phyloP scores from a whole-genome alignment of 441 rosid genomes.

The Corymbia citriodora region DNA sequence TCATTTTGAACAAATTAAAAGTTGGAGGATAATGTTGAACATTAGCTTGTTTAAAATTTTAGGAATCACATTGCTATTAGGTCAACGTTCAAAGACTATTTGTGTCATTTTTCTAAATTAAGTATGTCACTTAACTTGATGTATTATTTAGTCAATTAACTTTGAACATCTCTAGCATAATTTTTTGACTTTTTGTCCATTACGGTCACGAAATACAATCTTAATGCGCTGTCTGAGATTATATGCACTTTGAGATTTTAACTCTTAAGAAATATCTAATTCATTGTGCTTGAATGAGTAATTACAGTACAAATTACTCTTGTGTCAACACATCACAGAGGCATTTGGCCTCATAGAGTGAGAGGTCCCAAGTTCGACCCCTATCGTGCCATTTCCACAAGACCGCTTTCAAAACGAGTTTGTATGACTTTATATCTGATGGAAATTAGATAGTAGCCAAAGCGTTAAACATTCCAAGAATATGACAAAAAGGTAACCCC shows the following conservation, averaged over 20 bases:
- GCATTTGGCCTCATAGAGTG: background rate
- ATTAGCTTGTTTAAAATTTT: too few relatives aligned
- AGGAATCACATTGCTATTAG: too few relatives aligned
- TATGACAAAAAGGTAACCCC: background rate
- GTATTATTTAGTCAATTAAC: background rate
- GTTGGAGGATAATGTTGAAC: fast-evolving
- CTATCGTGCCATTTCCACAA: background rate
- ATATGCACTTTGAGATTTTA: background rate
- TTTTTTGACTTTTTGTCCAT: background rate
- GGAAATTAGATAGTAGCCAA: background rate
- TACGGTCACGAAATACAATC: background rate
- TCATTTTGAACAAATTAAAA: background rate
- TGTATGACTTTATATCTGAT: background rate
- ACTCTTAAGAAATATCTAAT: background rate
- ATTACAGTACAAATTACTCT: background rate
- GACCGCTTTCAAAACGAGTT: background rate
- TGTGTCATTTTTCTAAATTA: too few relatives aligned
- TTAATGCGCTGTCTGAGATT: background rate
- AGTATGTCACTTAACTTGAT: background rate
- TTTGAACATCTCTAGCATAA: background rate
- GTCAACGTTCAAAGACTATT: too few relatives aligned
- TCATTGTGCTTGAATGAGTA: background rate
- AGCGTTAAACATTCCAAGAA: background rate
- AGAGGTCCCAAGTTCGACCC: background rate
- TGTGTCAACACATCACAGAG: background rate